These are phyloP conservation scores for Sporothrix pallida DNA, from an alignment of 2,329 filamentous ascomycete genomes.

Conservation along the genomic window DNA sequence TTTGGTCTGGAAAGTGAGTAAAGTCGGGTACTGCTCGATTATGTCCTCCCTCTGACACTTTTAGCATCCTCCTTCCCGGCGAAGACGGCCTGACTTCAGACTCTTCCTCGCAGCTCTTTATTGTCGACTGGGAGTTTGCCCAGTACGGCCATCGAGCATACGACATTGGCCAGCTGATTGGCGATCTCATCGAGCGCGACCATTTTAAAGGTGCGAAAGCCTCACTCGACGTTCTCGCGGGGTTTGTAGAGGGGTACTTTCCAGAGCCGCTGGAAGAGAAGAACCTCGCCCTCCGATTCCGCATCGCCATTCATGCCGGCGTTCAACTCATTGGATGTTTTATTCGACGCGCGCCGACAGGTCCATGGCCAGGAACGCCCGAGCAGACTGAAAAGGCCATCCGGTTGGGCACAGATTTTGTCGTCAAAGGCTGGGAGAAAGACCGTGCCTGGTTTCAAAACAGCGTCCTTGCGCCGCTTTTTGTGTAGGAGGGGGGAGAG, in stretches of 20 bases:
- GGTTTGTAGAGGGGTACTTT: slow-evolving; percentile 10
- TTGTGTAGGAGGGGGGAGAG: background rate
- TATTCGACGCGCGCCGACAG: background rate
- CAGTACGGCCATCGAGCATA: slow-evolving; percentile 48
- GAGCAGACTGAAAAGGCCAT: background rate
- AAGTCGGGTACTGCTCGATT: background rate
- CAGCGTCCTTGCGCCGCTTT: slow-evolving; percentile 5
- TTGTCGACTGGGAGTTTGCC: slow-evolving; percentile 53
- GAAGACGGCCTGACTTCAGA: background rate
- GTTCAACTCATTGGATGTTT: slow-evolving; percentile 7
- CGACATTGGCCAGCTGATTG: slow-evolving; percentile 51
- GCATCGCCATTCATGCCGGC: background rate
- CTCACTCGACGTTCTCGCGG: background rate
- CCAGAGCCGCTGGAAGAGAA: background rate
- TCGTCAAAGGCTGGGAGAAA: slow-evolving; percentile 1
- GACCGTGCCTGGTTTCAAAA: background rate
- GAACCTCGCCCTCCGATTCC: background rate
- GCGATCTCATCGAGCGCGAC: slow-evolving; percentile 45
- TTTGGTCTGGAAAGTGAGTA: slow-evolving; percentile 18
- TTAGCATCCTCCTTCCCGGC: slow-evolving; percentile 3
- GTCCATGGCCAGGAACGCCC: background rate
- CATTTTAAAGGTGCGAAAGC: background rate
- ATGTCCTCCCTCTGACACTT: background rate
- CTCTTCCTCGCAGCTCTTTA: slow-evolving; percentile 41
- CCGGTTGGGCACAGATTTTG: slow-evolving; percentile 6